These are phyloP conservation scores for Microcyclospora tardicrescens DNA, from an alignment of 2,329 filamentous ascomycete genomes.

Conservation along the genomic window DNA sequence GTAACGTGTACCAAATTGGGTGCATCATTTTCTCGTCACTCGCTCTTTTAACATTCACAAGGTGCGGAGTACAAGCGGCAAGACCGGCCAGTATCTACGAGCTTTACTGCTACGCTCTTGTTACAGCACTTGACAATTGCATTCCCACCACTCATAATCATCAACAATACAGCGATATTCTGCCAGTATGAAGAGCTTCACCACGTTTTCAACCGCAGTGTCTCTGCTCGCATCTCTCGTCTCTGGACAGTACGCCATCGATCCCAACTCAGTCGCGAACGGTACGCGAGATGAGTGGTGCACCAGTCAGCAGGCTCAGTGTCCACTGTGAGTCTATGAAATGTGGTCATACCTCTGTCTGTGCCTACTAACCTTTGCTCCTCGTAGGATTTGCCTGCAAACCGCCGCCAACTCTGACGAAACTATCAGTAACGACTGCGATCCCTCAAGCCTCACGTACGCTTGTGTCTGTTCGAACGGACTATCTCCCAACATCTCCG, in stretches of 20 bases:
- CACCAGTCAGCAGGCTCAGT: slow-evolving; percentile 46
- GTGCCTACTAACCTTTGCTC: background rate
- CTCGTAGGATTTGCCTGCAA: slow-evolving; percentile 50
- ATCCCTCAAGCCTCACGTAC: slow-evolving; percentile 51
- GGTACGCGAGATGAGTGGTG: slow-evolving; percentile 44
- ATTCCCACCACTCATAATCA: background rate
- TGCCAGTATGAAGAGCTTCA: slow-evolving; percentile 32
- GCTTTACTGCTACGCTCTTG: too few relatives aligned
- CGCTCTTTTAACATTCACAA: too few relatives aligned
- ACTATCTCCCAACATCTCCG: slow-evolving; percentile 54
- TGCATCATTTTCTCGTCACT: too few relatives aligned
- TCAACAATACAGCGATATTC: background rate
- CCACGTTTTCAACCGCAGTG: slow-evolving; percentile 33
- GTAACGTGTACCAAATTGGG: too few relatives aligned
- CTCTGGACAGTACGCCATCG: slow-evolving; percentile 45
- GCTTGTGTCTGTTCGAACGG: slow-evolving; percentile 58
- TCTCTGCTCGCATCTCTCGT: slow-evolving; percentile 21
- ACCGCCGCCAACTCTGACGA: slow-evolving; percentile 31
- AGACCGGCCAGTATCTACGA: too few relatives aligned
- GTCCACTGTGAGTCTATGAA: slow-evolving; percentile 37
- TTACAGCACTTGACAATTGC: background rate
- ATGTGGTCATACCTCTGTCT: background rate
- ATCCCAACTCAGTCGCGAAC: slow-evolving; percentile 47
- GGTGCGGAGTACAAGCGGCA: too few relatives aligned
- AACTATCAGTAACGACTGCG: slow-evolving; percentile 50